These are phyloP conservation scores for Tolypocladium cylindrosporum DNA, from an alignment of 2,329 filamentous ascomycete genomes.

Conservation along the genomic window DNA sequence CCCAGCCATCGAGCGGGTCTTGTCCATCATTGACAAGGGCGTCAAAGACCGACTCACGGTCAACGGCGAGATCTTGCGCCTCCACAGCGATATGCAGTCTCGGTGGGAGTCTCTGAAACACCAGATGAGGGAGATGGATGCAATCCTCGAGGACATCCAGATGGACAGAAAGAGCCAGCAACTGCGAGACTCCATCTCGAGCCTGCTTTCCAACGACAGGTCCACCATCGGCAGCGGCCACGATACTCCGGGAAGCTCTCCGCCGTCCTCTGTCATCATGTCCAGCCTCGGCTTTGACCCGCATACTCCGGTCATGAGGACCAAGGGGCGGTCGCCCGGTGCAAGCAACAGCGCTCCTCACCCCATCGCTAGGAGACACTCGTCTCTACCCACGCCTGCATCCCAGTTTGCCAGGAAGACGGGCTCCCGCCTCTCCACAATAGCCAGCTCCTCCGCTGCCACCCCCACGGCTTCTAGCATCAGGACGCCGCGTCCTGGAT, in stretches of 20 bases:
- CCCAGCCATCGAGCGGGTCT: conserved; percentile 81
- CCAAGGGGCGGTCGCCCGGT: conserved; percentile 38
- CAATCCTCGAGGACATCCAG: conserved; percentile 62
- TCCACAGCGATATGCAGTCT: conserved; percentile 78
- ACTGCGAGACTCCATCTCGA: conserved; percentile 85
- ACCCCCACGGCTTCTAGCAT: conserved; percentile 26
- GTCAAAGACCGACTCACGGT: conserved; percentile 91
- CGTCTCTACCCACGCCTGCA: conserved; percentile 36
- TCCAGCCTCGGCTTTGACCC: conserved; percentile 41
- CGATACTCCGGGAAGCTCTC: conserved; percentile 61
- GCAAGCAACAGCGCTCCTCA: conserved; percentile 34
- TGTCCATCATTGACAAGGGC: conserved; percentile 92
- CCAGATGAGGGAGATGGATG: conserved; percentile 69
- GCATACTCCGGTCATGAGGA: conserved; percentile 31
- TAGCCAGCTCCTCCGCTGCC: conserved; percentile 40
- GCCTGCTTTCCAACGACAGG: conserved; percentile 74
- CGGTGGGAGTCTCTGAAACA: conserved; percentile 69
- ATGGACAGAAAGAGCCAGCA: conserved; percentile 57
- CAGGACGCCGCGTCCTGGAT: conserved; percentile 31
- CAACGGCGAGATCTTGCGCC: conserved; percentile 84
- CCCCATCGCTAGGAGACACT: conserved; percentile 34
- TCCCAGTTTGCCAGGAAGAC: conserved; percentile 30
- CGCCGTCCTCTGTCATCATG: conserved; percentile 53
- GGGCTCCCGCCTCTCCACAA: conserved; percentile 33
- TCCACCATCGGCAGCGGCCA: conserved; percentile 59